Evolutionary conservation across 768 basidiomycete genomes (phyloP).

Genomic region (Mycena rebaudengoi): DNA sequence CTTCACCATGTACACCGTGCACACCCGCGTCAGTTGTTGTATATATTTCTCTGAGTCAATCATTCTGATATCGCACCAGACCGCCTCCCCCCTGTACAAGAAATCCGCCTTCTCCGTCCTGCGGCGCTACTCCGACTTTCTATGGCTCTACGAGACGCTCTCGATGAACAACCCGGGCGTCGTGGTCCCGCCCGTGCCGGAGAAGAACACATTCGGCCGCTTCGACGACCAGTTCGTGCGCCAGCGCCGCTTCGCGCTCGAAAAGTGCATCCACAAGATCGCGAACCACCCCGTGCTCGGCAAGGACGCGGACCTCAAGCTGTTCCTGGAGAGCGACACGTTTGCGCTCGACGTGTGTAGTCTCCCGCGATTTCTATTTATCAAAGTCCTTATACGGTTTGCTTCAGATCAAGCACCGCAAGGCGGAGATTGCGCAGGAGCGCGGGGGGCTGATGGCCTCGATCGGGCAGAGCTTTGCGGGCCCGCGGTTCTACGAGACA

Average conservation of each 20-base stretch:
- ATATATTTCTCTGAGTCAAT: neutral
- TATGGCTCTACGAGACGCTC: slow-evolving; percentile 94
- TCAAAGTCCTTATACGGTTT: neutral
- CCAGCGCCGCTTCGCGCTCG: slow-evolving; percentile 82
- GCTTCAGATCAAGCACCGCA: slow-evolving; percentile 85
- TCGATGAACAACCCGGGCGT: slow-evolving; percentile 94
- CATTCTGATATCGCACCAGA: slow-evolving; percentile 51
- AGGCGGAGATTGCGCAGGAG: slow-evolving; percentile 79
- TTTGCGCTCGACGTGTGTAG: slow-evolving; percentile 86
- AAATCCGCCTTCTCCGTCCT: slow-evolving; percentile 92
- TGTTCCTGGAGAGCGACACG: slow-evolving; percentile 94
- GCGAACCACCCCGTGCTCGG: slow-evolving; percentile 91
- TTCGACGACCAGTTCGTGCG: slow-evolving; percentile 94
- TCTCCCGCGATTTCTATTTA: slow-evolving; percentile 16
- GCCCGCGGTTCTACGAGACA: slow-evolving; percentile 86
- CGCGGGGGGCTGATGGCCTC: slow-evolving; percentile 85
- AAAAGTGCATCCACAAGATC: slow-evolving; percentile 92
- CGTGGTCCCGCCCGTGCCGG: slow-evolving; percentile 95
- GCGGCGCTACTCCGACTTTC: slow-evolving; percentile 96
- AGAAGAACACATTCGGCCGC: slow-evolving; percentile 92
- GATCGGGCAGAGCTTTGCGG: slow-evolving; percentile 80
- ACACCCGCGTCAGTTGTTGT: slow-evolving; percentile 70
- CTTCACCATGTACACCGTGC: slow-evolving; percentile 97
- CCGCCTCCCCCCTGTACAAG: slow-evolving; percentile 84
- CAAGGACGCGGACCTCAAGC: slow-evolving; percentile 85